Conservation (phyloP, 2,329 filamentous ascomycete species). For the Cladosporium colombiae region DNA sequence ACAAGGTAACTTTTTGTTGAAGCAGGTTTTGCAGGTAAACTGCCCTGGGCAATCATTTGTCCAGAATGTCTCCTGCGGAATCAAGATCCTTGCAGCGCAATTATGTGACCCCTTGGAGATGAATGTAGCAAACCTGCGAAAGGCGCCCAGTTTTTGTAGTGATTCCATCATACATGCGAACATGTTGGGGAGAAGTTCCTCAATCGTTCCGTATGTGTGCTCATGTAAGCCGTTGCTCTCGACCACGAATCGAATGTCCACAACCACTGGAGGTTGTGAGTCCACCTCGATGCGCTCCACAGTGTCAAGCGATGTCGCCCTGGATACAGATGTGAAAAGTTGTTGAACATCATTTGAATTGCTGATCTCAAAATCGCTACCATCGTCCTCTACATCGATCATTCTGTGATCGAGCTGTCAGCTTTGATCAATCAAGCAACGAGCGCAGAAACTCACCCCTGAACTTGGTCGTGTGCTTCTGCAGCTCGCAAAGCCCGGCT, state of each 20-base stretch:
- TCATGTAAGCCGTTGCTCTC: not conserved
- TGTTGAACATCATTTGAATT: not conserved
- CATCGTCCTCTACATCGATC: too few relatives aligned
- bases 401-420: too few relatives aligned
- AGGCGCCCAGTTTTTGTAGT: not conserved
- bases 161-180: not conserved
- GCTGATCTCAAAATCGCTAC: not conserved
- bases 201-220: not conserved
- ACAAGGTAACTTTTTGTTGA: slow-evolving; percentile 22
- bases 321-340: not conserved
- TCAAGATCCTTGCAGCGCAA: not conserved
- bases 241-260: not conserved
- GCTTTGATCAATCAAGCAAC: too few relatives aligned
- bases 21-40: slow-evolving; percentile 25
- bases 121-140: not conserved
- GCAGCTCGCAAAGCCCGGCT: too few relatives aligned
- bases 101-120: not conserved
- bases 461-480: too few relatives aligned
- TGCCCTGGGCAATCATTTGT: slow-evolving; percentile 6
- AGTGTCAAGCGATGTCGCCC: not conserved
- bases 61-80: not conserved
- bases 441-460: too few relatives aligned
- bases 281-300: not conserved
- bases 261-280: not conserved
- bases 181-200: not conserved